phyloP scores from a whole-genome alignment of 768 basidiomycete genomes.

The Russula sp. region DNA sequence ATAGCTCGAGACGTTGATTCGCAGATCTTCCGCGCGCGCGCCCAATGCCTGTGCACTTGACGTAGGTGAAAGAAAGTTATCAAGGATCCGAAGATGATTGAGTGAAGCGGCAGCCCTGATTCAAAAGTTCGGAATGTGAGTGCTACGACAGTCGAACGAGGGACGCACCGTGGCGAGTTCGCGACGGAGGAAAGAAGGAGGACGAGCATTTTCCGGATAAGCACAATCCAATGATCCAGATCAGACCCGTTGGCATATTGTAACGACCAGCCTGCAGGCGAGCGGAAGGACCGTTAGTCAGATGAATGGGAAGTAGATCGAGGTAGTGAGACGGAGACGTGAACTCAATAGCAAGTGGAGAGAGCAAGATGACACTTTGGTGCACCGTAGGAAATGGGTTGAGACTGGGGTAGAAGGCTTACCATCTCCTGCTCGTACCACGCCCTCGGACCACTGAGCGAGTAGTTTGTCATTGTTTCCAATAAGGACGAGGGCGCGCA shows the following conservation, averaged over 20 bases:
- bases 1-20: conserved; percentile 9
- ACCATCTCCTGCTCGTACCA: conserved; percentile 37
- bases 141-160: not conserved
- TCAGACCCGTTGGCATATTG: conserved; percentile 41
- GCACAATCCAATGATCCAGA: conserved; percentile 55
- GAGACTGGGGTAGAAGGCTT: conserved; percentile 23
- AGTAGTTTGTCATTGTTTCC: conserved; percentile 49
- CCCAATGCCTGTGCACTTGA: conserved; percentile 14
- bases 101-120: conserved; percentile 17
- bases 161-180: conserved; percentile 48
- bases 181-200: conserved; percentile 55
- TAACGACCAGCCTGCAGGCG: conserved; percentile 42
- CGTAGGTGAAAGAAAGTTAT: conserved; percentile 19
- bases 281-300: conserved; percentile 31
- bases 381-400: not conserved
- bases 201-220: conserved; percentile 50
- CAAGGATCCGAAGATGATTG: conserved; percentile 1
- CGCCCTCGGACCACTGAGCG: conserved; percentile 45
- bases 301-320: not conserved
- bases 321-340: too few relatives aligned
- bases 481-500: conserved; percentile 65
- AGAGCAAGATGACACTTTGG: not conserved
- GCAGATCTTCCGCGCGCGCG: conserved; percentile 16
- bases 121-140: not conserved
- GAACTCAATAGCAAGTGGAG: not conserved